Percentiles rank a stretch among this genome's conserved stretches.
These are phyloP conservation scores for Aspergillus avenaceus DNA, from an alignment of 495 filamentous ascomycete genomes.

Conservation along the genomic window DNA sequence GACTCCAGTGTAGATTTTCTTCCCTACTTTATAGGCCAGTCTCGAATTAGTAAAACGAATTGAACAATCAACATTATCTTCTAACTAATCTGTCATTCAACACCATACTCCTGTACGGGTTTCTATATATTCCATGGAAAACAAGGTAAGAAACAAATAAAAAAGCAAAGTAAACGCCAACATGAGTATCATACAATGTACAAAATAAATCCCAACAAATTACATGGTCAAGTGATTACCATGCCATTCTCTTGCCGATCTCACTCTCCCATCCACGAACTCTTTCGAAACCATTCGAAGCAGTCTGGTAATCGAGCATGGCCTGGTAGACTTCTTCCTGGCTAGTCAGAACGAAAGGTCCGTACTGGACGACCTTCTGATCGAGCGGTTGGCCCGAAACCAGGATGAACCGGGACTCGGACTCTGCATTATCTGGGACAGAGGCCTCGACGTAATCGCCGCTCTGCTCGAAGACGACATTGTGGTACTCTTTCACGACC, in stretches of 20 bases:
- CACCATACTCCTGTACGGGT: neutral
- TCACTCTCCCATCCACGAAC: conserved; percentile 81
- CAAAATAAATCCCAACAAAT: conserved; percentile 2
- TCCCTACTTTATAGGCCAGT: neutral
- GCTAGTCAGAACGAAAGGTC: conserved; percentile 83
- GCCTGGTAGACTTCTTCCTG: conserved; percentile 88
- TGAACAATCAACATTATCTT: too few species aligned
- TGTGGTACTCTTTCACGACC: conserved; percentile 69
- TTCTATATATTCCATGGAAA: neutral
- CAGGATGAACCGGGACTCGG: conserved; percentile 67
- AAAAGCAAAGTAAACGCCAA: neutral
- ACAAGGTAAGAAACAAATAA: neutral
- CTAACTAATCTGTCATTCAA: too few species aligned
- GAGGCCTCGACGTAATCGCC: conserved; percentile 70
- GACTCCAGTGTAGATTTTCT: too few species aligned
- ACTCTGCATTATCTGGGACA: conserved; percentile 64
- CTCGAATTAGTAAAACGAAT: too few species aligned
- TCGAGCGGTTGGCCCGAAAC: conserved; percentile 83
- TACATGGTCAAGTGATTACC: neutral
- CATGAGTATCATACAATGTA: conserved; percentile 4
- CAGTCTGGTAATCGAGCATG: conserved; percentile 79
- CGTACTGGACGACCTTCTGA: conserved; percentile 93
- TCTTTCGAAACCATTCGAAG: conserved; percentile 87
- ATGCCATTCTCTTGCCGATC: conserved; percentile 82
- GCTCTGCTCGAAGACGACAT: conserved; percentile 79